Evolutionary conservation across 345 rosid genomes (phyloP).

Genomic region (Durio zibethinus): DNA sequence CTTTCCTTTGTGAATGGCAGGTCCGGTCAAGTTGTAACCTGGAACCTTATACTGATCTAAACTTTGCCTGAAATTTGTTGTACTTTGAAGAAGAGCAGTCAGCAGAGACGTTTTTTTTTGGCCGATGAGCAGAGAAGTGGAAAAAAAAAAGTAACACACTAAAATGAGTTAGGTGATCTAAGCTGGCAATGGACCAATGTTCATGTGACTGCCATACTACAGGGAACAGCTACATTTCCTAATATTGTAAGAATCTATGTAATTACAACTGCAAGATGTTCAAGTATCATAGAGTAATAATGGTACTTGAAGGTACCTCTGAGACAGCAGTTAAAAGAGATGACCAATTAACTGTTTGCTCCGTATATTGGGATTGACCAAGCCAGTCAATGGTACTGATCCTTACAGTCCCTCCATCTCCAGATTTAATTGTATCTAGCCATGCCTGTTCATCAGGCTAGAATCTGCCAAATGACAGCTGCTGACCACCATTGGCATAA

Average conservation of each 20-base stretch:
- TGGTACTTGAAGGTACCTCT: constrained; percentile 46
- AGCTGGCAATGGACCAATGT: background rate
- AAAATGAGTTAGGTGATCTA: background rate
- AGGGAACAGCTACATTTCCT: background rate
- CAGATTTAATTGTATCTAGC: constrained; percentile 74
- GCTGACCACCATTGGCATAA: constrained; percentile 25
- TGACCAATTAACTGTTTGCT: constrained; percentile 66
- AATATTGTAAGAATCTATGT: background rate
- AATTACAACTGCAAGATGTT: background rate
- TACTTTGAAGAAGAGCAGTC: constrained; percentile 61
- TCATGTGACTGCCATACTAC: background rate
- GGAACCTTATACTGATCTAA: constrained; percentile 71
- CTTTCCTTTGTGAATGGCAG: constrained; percentile 44
- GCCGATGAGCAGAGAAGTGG: too few species aligned
- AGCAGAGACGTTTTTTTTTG: too few species aligned
- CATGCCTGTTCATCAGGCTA: constrained; percentile 84
- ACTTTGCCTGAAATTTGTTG: constrained; percentile 63
- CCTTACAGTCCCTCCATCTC: constrained; percentile 55
- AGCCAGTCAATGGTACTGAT: constrained; percentile 94
- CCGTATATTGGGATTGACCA: constrained; percentile 71
- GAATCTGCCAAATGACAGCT: constrained; percentile 70
- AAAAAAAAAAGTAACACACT: background rate
- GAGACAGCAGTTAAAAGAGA: constrained; percentile 71
- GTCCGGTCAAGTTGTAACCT: constrained; percentile 77
- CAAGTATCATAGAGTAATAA: background rate